Evolutionary conservation across 768 basidiomycete genomes (phyloP).

Genomic region (Macrolepiota albuminosa): DNA sequence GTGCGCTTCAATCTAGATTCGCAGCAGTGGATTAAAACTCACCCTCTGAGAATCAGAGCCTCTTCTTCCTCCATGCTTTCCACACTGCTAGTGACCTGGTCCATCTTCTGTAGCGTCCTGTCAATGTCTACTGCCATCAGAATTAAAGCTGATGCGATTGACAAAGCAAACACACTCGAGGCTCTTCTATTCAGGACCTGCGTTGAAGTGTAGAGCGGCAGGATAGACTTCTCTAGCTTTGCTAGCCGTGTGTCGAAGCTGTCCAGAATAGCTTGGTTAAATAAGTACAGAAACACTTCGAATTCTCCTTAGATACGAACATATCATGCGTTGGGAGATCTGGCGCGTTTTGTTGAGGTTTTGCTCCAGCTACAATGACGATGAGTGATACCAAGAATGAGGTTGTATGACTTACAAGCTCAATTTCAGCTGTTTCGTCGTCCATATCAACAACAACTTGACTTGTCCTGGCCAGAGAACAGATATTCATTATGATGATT

Average conservation of each 20-base stretch:
- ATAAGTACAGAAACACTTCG: conserved; percentile 20
- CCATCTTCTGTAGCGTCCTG: conserved; percentile 69
- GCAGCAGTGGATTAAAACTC: conserved; percentile 14
- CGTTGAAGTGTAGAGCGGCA: conserved; percentile 76
- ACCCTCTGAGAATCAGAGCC: conserved; percentile 76
- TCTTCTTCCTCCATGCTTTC: conserved; percentile 78
- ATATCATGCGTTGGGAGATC: conserved; percentile 82
- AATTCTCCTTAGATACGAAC: conserved; percentile 36
- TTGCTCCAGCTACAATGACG: conserved; percentile 64
- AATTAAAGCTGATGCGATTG: background rate
- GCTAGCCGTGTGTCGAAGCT: conserved; percentile 81
- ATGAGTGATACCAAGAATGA: background rate
- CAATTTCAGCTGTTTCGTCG: conserved; percentile 72
- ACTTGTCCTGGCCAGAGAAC: background rate
- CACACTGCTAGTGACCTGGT: conserved; percentile 70
- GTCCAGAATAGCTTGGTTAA: conserved; percentile 64
- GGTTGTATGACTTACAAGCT: conserved; percentile 40
- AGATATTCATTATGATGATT: background rate
- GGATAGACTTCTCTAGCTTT: conserved; percentile 80
- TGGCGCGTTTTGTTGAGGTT: conserved; percentile 83
- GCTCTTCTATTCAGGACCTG: conserved; percentile 69
- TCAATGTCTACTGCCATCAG: conserved; percentile 60
- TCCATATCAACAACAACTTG: conserved; percentile 29
- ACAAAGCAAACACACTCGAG: conserved; percentile 50
- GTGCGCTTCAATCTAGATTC: background rate